These are phyloP conservation scores for Teratosphaeria viscida DNA, from an alignment of 2,329 filamentous ascomycete species.

Conservation along the genomic window DNA sequence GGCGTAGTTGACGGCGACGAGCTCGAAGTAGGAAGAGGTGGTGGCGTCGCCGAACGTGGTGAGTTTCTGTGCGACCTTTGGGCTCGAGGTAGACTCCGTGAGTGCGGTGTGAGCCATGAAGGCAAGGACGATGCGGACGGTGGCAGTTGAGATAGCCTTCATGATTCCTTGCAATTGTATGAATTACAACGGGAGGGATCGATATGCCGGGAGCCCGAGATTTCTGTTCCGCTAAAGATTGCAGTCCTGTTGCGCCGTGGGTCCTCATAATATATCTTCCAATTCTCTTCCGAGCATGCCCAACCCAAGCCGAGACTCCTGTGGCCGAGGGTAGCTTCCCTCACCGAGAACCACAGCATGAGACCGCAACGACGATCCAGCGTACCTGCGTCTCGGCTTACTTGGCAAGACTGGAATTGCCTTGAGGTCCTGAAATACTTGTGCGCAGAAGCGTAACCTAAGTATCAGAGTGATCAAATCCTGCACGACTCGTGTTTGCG, in stretches of 20 bases:
- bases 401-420: too few relatives aligned
- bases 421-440: too few relatives aligned
- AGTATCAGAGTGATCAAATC: not conserved
- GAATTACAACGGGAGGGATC: not conserved
- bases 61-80: not conserved
- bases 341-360: not conserved
- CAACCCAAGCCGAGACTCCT: not conserved
- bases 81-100: slow-evolving; percentile 9
- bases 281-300: too few relatives aligned
- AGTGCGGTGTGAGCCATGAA: slow-evolving; percentile 18
- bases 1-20: not conserved
- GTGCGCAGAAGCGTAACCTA: too few relatives aligned
- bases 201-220: not conserved
- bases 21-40: slow-evolving; percentile 13
- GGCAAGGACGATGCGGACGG: slow-evolving; percentile 10
- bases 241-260: not conserved
- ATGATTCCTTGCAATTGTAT: slow-evolving; percentile 4
- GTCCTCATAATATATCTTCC: not conserved
- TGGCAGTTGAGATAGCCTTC: slow-evolving; percentile 9
- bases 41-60: not conserved
- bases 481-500: not conserved
- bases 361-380: not conserved
- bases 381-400: not conserved
- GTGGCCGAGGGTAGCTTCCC: not conserved
- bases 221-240: not conserved